Evolutionary conservation across 2,329 filamentous ascomycete species (phyloP), one percentile per base, ranked within the genome.

Genomic region (Coleophoma crateriformis): DNA sequence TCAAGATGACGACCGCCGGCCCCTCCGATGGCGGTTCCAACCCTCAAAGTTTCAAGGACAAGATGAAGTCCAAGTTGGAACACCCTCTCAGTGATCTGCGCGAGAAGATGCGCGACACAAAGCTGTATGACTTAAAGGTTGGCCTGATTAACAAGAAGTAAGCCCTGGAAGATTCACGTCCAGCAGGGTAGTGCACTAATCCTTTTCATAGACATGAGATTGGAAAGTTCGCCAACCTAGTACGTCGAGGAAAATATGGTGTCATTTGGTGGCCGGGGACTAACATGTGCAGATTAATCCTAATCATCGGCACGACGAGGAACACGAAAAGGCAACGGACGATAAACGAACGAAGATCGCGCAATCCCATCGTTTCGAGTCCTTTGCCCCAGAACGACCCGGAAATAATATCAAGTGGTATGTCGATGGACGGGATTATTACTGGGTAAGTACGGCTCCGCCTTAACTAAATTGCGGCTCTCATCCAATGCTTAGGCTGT

Each of bases 341-440:
- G 79, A 78, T 12, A 96, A 96, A 71, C 81, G 94, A 51, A 79
- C 77, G 17, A 77, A 71, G 14, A 85, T 94, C 45, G 77, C 78
- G 57, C 80, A 92, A 50, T 77, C 80, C 13, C 84, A 97, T 64
- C 84, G 92, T 39, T 97, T 90, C 72, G 67, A 87, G n/a, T 95
- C 89, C 4, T 99, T 88, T 69, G 95, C 95, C 35, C 92, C 92
- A 0, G 85, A 92, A 65, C 83, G 85, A 40, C 84, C 92, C 11
- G 87, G 85, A 27, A 96, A 97, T 67, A 76, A 87, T 50, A 77
- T 94, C 65, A 97, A 97, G 72, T 99, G 92, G 91, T 97, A 96
- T 69, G 89, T 97, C 11, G 94, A 97, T 65, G 94, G 90, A 3
- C 78, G 90, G 53, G 88, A 97, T 70, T 99, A 99, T 68, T 95